A percentile compares a stretch with the other conserved stretches of the same genome.
These are phyloP conservation scores for Pichia sp. DNA, from an alignment of 1,139 yeast genomes.

Conservation along the genomic window DNA sequence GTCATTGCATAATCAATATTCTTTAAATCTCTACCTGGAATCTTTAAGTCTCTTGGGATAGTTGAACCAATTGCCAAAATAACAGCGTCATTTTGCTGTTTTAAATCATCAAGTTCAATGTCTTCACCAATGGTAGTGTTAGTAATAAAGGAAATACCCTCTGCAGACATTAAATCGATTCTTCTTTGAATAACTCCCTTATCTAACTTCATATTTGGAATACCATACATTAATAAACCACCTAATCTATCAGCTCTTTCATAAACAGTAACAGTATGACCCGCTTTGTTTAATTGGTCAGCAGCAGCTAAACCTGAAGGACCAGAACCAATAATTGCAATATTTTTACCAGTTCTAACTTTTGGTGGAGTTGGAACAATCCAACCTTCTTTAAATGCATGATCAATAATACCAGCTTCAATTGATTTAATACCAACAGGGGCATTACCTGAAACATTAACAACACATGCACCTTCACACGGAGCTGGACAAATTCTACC, in stretches of 20 bases:
- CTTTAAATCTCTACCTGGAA: constrained; percentile 87
- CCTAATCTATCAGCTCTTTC: constrained; percentile 96
- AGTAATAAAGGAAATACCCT: constrained; percentile 76
- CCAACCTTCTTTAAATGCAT: constrained; percentile 97
- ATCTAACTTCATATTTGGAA: constrained; percentile 97
- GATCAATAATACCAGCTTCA: constrained; percentile 93
- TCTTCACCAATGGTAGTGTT: constrained; percentile 83
- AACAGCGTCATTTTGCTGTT: constrained; percentile 67
- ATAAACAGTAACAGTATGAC: constrained; percentile 83
- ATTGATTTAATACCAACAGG: constrained; percentile 96
- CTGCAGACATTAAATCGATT: constrained; percentile 82
- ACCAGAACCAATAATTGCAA: constrained; percentile 92
- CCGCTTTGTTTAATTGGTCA: constrained; percentile 94
- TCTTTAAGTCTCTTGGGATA: constrained; percentile 88
- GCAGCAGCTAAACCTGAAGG: constrained; percentile 97
- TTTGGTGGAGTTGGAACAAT: constrained; percentile 78
- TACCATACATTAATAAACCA: constrained; percentile 97
- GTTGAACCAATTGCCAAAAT: constrained; percentile 94
- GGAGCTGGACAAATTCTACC: constrained; percentile 99
- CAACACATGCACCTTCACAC: constrained; percentile 96
- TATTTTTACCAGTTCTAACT: constrained; percentile 71
- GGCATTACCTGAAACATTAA: constrained; percentile 80
- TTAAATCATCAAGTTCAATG: constrained; percentile 61
- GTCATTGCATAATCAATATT: constrained; percentile 96
- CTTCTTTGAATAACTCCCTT: constrained; percentile 90